Base-by-base conservation (phyloP, 441 rosid species). In the Viola pubescens region DNA sequence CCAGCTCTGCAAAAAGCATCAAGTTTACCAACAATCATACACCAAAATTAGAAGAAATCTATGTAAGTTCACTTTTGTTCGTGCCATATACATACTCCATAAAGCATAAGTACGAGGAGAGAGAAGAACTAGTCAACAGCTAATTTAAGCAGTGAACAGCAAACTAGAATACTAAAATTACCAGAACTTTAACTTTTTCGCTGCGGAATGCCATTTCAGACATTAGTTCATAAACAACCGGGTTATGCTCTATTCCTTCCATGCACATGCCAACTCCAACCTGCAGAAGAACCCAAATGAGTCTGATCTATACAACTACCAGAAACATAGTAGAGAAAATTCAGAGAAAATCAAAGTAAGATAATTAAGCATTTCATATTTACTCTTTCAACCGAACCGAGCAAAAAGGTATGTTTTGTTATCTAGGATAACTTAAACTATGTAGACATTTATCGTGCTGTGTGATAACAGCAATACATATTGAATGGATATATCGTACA, bases 241-340 rank as follows among this genome's bases (percentile, higher is more conserved):
- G 97, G 70, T 94, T 88, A 13, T 94, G 99, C 77, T 94, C 97
- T 73, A 90, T 90, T 60, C 99, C 97, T 74, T 94, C 97, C 96
- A 86, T 85, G 81, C 99, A 94, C 87, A 84, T 77, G 63, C 99
- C 99, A 66, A 94, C 95, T 63, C 98, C 97, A 37, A 94, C 91
- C 99, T 90, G 68, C 68, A 58, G 59, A 12, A 11, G 48, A 54
- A 59, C 34, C 56, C 0, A 9, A 45, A 48, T 37, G 13, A 34
- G 52, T 11, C 13, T 55, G 37, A n/a, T 58, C 19, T n/a, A 43
- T 4, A 50, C 37, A 14, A 26, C 57, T 34, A 37, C 52, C 19
- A n/a, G 16, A 61, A 58, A 56, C 12, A 58, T 43, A 4, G 14
- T 49, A 40, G 13, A 38, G 13, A 39, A 54, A 10, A 19, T 6